Conservation (phyloP, 2,329 filamentous ascomycete species). For the Trichoderma sp. region DNA sequence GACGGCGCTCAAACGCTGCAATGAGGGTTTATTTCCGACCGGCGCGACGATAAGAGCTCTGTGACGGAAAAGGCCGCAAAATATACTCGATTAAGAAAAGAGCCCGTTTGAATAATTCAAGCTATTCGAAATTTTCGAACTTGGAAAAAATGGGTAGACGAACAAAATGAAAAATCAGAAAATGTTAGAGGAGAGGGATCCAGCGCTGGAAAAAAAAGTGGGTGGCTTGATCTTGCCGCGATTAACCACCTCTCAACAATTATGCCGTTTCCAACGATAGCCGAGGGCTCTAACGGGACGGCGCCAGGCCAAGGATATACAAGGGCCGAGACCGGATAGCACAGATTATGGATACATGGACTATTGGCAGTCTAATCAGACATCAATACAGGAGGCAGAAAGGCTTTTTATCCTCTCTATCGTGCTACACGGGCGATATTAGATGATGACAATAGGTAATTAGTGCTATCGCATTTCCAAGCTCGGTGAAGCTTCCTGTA, state of each 20-base stretch:
- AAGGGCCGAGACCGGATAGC: conserved; percentile 15
- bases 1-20: not conserved
- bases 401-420: not conserved
- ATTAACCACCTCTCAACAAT: conserved; percentile 15
- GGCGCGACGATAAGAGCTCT: conserved; percentile 11
- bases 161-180: not conserved
- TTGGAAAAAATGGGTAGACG: not conserved
- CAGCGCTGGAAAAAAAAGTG: not conserved
- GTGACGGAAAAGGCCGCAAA: not conserved
- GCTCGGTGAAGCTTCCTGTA: not conserved
- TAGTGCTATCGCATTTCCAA: not conserved
- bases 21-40: conserved; percentile 22
- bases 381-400: not conserved
- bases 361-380: not conserved
- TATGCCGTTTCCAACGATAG: not conserved
- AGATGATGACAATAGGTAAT: not conserved
- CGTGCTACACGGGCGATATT: not conserved
- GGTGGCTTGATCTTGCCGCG: conserved; percentile 10
- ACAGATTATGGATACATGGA: not conserved
- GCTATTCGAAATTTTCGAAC: not conserved
- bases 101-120: not conserved
- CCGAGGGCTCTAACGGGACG: conserved; percentile 12
- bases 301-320: not conserved
- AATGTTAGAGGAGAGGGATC: not conserved
- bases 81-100: not conserved